Evolutionary conservation across 108 stramenopile genomes (phyloP), one percentile per base, ranked within the genome.

Genomic region (Nitzschia sp.): DNA sequence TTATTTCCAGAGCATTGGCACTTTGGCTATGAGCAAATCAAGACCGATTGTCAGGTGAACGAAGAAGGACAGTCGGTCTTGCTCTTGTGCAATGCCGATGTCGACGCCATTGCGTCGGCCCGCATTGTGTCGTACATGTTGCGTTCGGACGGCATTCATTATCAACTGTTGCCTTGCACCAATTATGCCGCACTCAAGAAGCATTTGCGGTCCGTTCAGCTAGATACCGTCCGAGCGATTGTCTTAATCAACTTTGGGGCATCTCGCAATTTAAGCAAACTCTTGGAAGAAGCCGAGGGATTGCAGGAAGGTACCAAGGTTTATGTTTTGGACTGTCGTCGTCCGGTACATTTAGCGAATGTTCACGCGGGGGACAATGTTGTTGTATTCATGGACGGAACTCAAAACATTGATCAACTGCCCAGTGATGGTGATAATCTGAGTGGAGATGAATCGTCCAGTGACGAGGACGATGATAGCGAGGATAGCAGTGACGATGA

Each of bases 401-500:
- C 76, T 28, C 80, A 83, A 26, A 59, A 76, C 25, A 72, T 78
- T 27, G 88, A 89, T 25, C 65, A 77, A 21, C 17, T 82, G 76
- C 87, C 85, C 13, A 83, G 82, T 35, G 93, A 94, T 82, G 93
- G 93, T 15, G 93, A 94, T 61, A 76, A 91, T 75, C 65, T 94
- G 59, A 89, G 87, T 74, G 93, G 88, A 18, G 71, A 82, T 23
- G 88, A 84, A 31, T 55, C 42, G 26, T 74, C 71, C 11, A 69
- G 64, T 9, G 69, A 48, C 3, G 65, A 68, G 27, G 78, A 75
- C 2, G 70, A 74, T 29, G 78, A 72, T n/a, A 78, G 80, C 1
- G 84, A 80, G 28, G 75, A 68, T 42, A 71, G 72, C 26, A 53
- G 64, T 19, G 71, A 68, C 34, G 61, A 54, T 46, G 80, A 72